Evolutionary conservation across 1,139 yeast genomes (phyloP), one percentile per base, ranked within the genome.

Genomic region (Yamadazyma taylorii): DNA sequence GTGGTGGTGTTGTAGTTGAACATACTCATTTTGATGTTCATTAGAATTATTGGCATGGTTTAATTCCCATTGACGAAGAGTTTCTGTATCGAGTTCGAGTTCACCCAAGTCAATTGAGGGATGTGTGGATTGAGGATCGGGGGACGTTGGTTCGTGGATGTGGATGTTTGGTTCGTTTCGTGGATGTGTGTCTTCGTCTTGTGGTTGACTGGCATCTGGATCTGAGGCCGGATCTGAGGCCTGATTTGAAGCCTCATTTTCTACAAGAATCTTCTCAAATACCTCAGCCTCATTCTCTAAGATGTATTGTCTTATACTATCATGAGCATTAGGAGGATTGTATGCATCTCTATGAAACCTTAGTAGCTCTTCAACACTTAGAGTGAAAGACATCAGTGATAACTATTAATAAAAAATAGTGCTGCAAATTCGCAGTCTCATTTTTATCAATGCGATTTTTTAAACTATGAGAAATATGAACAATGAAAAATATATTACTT

Each of bases 1-100:
- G 36, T 63, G 68, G 4, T 40, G 36, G 30, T 46, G 37, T 36
- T 53, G 60, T 5, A 45, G 34, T 21, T 38, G 45, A 9, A 56
- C 9, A 38, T 48, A 62, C 16, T 34, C 27, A 8, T 32, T 30
- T 10, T 13, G 15, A 1, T 34, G 34, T 17, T 35, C 33, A 9
- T 35, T 33, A 15, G 37, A 36, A 19, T 6, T 10, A 25, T 25
- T 16, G 7, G n/a, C 13, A 14, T 16, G 21, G 7, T 16, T n/a
- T 12, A 27, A n/a, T 6, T 37, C 36, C 34, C 33, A 22, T n/a
- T 36, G 17, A 16, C 32, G 36, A 27, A 45, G 36, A 12, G 40
- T 39, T 10, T 47, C 50, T 2, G 34, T 37, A 34, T 47, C 51
- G 11, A 46, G 24, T 33, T 40, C 46, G 5, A 46, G 19, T 10